phyloP scores from a whole-genome alignment of 352 stramenopile species.

The Phytophthora kernoviae region DNA sequence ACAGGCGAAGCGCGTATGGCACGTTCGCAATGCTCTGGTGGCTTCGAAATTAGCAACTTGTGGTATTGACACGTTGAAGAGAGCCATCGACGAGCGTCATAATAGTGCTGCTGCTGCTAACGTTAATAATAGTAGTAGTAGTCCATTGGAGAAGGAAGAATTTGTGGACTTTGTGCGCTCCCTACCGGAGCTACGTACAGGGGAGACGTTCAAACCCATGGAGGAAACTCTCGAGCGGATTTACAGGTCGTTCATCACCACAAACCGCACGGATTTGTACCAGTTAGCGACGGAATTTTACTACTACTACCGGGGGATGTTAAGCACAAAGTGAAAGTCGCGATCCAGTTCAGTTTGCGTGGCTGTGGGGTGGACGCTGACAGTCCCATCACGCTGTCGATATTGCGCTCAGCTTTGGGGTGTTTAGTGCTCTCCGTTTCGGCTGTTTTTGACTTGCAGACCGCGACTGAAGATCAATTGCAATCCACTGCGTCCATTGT shows the following conservation, averaged over 20 bases:
- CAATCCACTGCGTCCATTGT: constrained; percentile 64
- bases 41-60: constrained; percentile 61
- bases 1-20: constrained; percentile 71
- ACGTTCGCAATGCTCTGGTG: constrained; percentile 74
- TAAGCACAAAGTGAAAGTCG: constrained; percentile 61
- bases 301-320: constrained; percentile 55
- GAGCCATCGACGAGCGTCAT: constrained; percentile 40
- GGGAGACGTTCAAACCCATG: constrained; percentile 66
- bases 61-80: constrained; percentile 40
- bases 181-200: constrained; percentile 55
- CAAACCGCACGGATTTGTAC: constrained; percentile 62
- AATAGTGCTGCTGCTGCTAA: constrained; percentile 10
- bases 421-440: constrained; percentile 64
- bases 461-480: constrained; percentile 51
- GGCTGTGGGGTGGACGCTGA: constrained; percentile 38
- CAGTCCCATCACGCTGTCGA: constrained; percentile 42
- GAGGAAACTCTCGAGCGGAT: constrained; percentile 72
- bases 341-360: constrained; percentile 59
- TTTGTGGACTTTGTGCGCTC: constrained; percentile 65
- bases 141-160: constrained; percentile 48
- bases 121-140: too few species aligned
- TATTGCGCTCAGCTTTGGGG: constrained; percentile 44
- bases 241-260: constrained; percentile 64
- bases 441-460: constrained; percentile 67
- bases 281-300: constrained; percentile 64